Conservation (phyloP, 495 filamentous ascomycete species). For the Trypethelium eluteriae region DNA sequence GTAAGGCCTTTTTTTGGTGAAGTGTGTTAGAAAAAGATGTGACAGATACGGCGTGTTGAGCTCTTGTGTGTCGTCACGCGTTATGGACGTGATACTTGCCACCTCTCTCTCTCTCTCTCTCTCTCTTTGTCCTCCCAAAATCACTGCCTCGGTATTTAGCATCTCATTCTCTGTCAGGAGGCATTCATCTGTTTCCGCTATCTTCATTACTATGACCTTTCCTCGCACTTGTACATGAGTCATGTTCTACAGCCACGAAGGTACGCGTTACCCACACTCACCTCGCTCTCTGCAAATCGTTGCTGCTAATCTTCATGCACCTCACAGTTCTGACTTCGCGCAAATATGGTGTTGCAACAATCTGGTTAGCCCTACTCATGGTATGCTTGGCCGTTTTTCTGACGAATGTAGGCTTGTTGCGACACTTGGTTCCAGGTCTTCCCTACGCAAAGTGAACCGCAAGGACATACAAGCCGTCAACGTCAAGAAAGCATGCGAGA, state of each 20-base stretch:
- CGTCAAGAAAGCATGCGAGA: conserved; percentile 75
- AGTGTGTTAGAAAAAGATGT: not conserved
- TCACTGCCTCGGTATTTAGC: conserved; percentile 1
- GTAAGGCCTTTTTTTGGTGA: not conserved
- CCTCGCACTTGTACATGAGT: conserved; percentile 19
- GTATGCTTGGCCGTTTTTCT: not conserved
- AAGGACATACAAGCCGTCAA: conserved; percentile 86
- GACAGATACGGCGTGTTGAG: not conserved
- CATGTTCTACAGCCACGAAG: conserved; percentile 94
- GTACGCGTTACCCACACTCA: conserved; percentile 42
- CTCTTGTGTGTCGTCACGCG: conserved; percentile 4
- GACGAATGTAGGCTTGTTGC: conserved; percentile 67
- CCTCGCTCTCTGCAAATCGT: conserved; percentile 3
- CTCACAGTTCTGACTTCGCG: conserved; percentile 73
- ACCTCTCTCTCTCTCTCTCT: conserved; percentile 19
- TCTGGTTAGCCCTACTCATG: conserved; percentile 59
- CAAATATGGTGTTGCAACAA: conserved; percentile 84
- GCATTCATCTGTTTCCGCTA: not conserved
- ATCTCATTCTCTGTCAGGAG: not conserved
- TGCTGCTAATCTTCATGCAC: conserved; percentile 21
- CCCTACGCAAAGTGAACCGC: conserved; percentile 66
- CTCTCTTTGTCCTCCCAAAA: not conserved
- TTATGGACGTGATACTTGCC: conserved; percentile 3
- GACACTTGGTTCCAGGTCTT: conserved; percentile 70
- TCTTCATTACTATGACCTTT: conserved; percentile 9